Evolutionary conservation across 176 grass and related monocot genomes (phyloP).

Genomic region (Zea mays): DNA sequence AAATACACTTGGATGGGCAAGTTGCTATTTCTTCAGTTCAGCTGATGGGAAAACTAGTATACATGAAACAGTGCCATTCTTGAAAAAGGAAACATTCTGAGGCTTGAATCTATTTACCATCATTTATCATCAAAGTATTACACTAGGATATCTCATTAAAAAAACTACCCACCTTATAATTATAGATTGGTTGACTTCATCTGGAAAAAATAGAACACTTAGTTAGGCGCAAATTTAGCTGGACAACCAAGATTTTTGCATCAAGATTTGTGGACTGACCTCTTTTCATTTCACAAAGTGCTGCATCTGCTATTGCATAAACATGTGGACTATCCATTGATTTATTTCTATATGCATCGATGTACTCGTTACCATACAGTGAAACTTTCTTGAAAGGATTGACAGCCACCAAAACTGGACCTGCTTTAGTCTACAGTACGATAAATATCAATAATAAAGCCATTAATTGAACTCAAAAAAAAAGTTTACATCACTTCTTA

Average conservation of each 20-base stretch:
- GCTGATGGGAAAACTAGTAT: conserved; percentile 4
- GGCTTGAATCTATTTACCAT: not conserved
- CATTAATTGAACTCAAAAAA: conserved; percentile 32
- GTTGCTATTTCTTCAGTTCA: conserved; percentile 26
- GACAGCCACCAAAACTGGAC: conserved; percentile 92
- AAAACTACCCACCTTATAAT: conserved; percentile 81
- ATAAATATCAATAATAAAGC: conserved; percentile 43
- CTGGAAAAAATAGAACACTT: conserved; percentile 59
- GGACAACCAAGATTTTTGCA: conserved; percentile 32
- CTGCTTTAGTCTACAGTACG: conserved; percentile 91
- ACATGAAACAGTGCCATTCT: conserved; percentile 23
- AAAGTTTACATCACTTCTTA: conserved; percentile 48
- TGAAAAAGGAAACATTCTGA: conserved; percentile 12
- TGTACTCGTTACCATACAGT: conserved; percentile 85
- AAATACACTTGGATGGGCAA: not conserved
- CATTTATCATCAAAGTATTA: conserved; percentile 21
- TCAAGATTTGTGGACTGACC: conserved; percentile 47
- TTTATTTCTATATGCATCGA: conserved; percentile 81
- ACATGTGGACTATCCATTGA: conserved; percentile 84
- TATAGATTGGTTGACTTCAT: conserved; percentile 98
- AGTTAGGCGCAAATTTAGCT: conserved; percentile 40
- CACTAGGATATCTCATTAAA: conserved; percentile 17
- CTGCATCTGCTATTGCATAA: conserved; percentile 95
- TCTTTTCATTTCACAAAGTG: conserved; percentile 91
- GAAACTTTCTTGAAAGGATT: conserved; percentile 96